Evolutionary conservation across 2,329 filamentous ascomycete species (phyloP).

Genomic region (Epichloe brachyelytri): DNA sequence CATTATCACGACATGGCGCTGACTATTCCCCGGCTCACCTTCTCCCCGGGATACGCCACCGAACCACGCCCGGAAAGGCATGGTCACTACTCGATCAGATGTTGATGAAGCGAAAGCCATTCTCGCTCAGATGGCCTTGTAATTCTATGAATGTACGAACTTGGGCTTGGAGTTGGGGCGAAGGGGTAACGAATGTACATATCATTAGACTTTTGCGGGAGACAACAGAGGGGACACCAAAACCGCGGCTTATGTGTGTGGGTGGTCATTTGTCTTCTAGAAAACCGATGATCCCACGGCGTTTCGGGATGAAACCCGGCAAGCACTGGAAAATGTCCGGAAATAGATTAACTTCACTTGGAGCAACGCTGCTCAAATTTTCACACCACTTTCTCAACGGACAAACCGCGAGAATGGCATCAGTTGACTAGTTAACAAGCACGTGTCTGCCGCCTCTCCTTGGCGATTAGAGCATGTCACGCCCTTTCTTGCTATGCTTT

Average conservation of each 20-base stretch:
- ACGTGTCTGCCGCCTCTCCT: neutral
- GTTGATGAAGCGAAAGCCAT: conserved; percentile 4
- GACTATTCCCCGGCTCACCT: conserved; percentile 14
- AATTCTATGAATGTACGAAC: conserved; percentile 1
- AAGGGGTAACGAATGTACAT: too few relatives aligned
- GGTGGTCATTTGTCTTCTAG: too few relatives aligned
- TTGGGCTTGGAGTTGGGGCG: neutral
- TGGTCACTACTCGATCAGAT: conserved; percentile 8
- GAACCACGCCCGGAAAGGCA: conserved; percentile 11
- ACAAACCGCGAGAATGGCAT: neutral
- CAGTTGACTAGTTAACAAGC: neutral
- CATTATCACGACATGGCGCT: conserved; percentile 13
- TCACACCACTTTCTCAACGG: neutral
- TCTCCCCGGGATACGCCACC: conserved; percentile 10
- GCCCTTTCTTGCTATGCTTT: neutral
- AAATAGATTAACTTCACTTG: neutral
- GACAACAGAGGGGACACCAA: too few relatives aligned
- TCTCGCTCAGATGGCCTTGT: neutral
- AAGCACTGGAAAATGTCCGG: neutral
- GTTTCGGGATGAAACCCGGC: too few relatives aligned
- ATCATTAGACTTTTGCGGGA: too few relatives aligned
- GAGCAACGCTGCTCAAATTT: conserved; percentile 4
- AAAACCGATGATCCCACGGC: too few relatives aligned
- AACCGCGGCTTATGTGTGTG: too few relatives aligned
- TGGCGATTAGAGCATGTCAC: neutral